Percentiles rank a stretch among this genome's conserved stretches.
Conservation (phyloP, 2,329 filamentous ascomycete species). For the Cercospora brassicicola region DNA sequence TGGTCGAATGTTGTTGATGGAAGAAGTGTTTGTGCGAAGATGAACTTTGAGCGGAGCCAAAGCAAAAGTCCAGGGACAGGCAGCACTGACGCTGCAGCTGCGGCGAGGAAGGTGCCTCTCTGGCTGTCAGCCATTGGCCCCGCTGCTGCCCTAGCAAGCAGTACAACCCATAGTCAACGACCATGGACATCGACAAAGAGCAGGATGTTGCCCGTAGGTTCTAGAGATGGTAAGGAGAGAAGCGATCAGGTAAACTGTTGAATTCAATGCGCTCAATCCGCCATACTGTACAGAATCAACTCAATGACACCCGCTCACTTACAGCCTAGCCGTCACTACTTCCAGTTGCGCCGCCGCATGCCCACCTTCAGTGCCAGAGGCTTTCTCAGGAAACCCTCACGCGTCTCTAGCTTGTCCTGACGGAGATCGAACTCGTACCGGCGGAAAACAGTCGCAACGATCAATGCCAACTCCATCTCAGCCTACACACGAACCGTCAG, state of each 20-base stretch:
- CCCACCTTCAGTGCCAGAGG: conserved; percentile 36
- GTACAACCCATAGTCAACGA: not conserved
- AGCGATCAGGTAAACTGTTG: not conserved
- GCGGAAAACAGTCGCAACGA: conserved; percentile 41
- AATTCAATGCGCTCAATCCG: not conserved
- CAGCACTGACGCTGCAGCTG: not conserved
- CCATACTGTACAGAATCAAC: conserved; percentile 4
- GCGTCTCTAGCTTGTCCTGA: conserved; percentile 38
- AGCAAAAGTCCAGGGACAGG: not conserved
- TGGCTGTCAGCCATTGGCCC: not conserved
- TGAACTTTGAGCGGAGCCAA: not conserved
- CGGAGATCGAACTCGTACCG: conserved; percentile 41
- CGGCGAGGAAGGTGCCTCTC: not conserved
- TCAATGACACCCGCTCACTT: not conserved
- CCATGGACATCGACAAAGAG: not conserved
- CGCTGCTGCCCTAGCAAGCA: not conserved
- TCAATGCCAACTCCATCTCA: conserved; percentile 45
- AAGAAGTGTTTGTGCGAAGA: not conserved
- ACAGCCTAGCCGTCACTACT: conserved; percentile 1
- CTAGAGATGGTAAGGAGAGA: not conserved
- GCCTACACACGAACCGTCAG: conserved; percentile 29
- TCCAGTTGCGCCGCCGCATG: conserved; percentile 26
- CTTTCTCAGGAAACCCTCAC: conserved; percentile 41
- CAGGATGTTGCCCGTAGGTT: not conserved
- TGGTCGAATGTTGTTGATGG: not conserved